Conservation (phyloP, 23 red algal genomes). For the Gracilaria vermiculophylla region DNA sequence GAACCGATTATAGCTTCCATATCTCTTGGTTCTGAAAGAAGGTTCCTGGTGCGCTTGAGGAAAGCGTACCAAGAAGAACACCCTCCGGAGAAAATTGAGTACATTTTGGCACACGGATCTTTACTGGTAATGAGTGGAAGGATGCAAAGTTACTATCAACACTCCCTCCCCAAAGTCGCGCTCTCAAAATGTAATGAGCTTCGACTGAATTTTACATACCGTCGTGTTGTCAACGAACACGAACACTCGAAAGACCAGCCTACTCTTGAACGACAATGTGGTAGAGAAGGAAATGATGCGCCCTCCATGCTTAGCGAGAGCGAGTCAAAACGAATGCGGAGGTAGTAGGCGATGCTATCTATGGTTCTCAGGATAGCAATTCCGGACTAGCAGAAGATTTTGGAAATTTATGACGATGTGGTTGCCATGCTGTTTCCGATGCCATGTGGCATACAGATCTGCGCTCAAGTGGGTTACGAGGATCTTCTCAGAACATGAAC, state of each 20-base stretch:
- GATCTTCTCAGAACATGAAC: constrained; percentile 63
- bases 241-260: constrained; percentile 30
- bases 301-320: not conserved
- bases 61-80: not conserved
- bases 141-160: constrained; percentile 66
- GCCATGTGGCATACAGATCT: too few relatives aligned
- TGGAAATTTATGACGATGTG: too few relatives aligned
- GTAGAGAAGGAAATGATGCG: not conserved
- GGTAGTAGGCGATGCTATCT: not conserved
- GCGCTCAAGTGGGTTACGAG: too few relatives aligned
- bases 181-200: constrained; percentile 40
- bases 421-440: too few relatives aligned
- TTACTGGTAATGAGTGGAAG: constrained; percentile 53
- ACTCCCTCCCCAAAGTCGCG: constrained; percentile 54
- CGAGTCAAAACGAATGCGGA: not conserved
- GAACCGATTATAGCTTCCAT: constrained; percentile 59
- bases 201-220: constrained; percentile 64
- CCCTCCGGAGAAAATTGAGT: constrained; percentile 44
- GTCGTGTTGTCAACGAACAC: constrained; percentile 45
- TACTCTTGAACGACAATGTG: not conserved
- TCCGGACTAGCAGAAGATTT: too few relatives aligned
- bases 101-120: constrained; percentile 39
- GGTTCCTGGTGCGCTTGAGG: constrained; percentile 45
- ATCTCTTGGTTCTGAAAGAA: constrained; percentile 36
- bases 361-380: not conserved